phyloP scores from a whole-genome alignment of 495 filamentous ascomycete species.

The Penicillium canescens region DNA sequence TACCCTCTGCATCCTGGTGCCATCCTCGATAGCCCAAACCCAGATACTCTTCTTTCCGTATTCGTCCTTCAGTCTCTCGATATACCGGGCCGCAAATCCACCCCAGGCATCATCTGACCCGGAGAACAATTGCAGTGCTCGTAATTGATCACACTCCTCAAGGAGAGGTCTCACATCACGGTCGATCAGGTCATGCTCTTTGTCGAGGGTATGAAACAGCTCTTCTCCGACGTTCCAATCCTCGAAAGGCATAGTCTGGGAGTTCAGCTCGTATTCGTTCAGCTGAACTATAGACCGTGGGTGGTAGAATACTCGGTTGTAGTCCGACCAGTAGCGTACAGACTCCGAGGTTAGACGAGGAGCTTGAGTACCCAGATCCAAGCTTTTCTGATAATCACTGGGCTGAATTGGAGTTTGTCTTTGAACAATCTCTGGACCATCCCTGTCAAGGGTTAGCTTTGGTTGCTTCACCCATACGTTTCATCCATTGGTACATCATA shows the following conservation, averaged over 20 bases:
- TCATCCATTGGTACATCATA: conserved; percentile 27
- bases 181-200: conserved; percentile 84
- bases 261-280: conserved; percentile 83
- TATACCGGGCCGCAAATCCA: conserved; percentile 76
- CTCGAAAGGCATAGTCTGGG: conserved; percentile 78
- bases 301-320: conserved; percentile 87
- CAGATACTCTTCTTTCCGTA: conserved; percentile 83
- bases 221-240: conserved; percentile 78
- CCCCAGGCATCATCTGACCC: conserved; percentile 90
- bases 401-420: conserved; percentile 63
- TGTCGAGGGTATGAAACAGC: conserved; percentile 77
- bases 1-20: conserved; percentile 59
- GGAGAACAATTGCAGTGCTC: conserved; percentile 81
- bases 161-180: conserved; percentile 81
- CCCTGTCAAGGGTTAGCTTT: conserved; percentile 49
- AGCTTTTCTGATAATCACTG: conserved; percentile 72
- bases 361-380: conserved; percentile 63
- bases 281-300: conserved; percentile 85
- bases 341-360: conserved; percentile 65
- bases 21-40: conserved; percentile 80
- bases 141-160: conserved; percentile 92
- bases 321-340: conserved; percentile 96
- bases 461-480: neutral
- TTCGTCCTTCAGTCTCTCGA: conserved; percentile 84
- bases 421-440: conserved; percentile 67